phyloP scores from a whole-genome alignment of 78 protist species.

The Dictyostelium brefeldianum region DNA sequence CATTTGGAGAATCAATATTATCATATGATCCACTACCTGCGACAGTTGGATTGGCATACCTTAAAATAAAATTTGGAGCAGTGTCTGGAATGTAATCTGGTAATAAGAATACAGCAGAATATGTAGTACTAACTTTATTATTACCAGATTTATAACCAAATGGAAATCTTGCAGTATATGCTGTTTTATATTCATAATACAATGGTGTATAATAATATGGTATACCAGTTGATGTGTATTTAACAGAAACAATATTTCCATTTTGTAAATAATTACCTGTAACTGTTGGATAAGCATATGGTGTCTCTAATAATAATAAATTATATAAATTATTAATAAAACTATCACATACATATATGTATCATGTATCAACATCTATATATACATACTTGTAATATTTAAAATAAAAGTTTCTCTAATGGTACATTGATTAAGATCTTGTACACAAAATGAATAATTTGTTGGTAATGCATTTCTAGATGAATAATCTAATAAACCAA shows the following conservation, averaged over 20 bases:
- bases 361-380: no score
- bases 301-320: neutral
- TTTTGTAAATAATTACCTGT: neutral
- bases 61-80: neutral
- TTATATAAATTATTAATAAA: neutral
- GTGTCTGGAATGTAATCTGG: neutral
- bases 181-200: neutral
- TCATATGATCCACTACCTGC: no score
- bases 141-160: neutral
- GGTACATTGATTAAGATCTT: neutral
- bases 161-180: neutral
- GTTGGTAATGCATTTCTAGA: neutral
- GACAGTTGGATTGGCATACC: no score
- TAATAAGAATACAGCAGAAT: neutral
- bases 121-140: neutral
- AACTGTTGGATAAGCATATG: neutral
- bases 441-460: neutral
- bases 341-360: no score
- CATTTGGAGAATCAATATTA: no score
- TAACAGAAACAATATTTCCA: neutral
- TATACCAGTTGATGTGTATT: neutral
- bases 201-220: neutral
- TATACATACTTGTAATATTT: neutral
- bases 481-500: neutral
- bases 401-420: neutral